A percentile compares a stretch with the other conserved stretches of the same genome.
Evolutionary conservation across 106 monocot genomes (phyloP).

Genomic region (Narthecium ossifragum): DNA sequence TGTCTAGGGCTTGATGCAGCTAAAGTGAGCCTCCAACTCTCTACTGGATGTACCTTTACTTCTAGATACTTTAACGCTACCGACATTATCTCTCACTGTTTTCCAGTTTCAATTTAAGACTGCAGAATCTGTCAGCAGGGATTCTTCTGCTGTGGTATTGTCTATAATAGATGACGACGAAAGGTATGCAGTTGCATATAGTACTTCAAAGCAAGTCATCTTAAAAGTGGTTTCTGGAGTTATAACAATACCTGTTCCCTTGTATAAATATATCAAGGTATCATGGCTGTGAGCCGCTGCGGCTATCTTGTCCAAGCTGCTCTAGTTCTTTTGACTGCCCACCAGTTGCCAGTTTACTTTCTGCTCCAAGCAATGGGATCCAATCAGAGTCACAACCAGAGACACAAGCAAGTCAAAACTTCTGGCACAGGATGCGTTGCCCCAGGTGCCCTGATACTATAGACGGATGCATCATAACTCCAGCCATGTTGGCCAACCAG

Average conservation of each 20-base stretch:
- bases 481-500: slow-evolving; percentile 84
- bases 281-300: slow-evolving; percentile 65
- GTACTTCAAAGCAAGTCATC: too few relatives aligned
- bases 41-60: too few relatives aligned
- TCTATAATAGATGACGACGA: slow-evolving; percentile 68
- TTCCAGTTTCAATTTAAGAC: slow-evolving; percentile 53
- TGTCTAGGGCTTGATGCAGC: slow-evolving; percentile 97
- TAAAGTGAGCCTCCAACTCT: slow-evolving; percentile 43
- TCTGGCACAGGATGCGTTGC: slow-evolving; percentile 74
- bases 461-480: slow-evolving; percentile 55
- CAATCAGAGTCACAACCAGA: slow-evolving; percentile 21
- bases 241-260: too few relatives aligned
- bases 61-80: too few relatives aligned
- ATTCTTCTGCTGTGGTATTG: slow-evolving; percentile 39
- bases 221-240: too few relatives aligned
- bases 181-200: slow-evolving; percentile 62
- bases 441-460: slow-evolving; percentile 64
- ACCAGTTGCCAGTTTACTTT: slow-evolving; percentile 59
- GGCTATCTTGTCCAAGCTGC: slow-evolving; percentile 81
- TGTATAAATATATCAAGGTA: slow-evolving; percentile 41
- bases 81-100: neutral
- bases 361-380: slow-evolving; percentile 9
- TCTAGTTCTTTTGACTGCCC: slow-evolving; percentile 86
- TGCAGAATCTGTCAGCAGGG: slow-evolving; percentile 42
- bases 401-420: slow-evolving; percentile 28